Evolutionary conservation across 1,139 yeast genomes (phyloP).

Genomic region (Geotrichum bryndzae): DNA sequence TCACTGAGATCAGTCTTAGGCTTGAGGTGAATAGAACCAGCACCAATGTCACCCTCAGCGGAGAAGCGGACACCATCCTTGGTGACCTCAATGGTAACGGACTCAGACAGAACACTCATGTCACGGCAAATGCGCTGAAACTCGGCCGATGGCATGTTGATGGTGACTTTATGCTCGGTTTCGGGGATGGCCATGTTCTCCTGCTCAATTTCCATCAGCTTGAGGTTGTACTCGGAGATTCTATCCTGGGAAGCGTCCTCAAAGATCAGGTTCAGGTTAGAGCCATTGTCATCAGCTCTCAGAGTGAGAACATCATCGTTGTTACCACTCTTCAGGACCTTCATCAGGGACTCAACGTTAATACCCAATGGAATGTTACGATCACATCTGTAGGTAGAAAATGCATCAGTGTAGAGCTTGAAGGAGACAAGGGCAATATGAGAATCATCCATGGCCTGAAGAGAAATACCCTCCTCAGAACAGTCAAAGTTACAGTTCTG

Average conservation of each 20-base stretch:
- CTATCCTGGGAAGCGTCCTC: slow-evolving; percentile 82
- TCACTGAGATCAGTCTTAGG: slow-evolving; percentile 77
- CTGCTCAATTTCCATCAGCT: slow-evolving; percentile 94
- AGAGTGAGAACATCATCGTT: slow-evolving; percentile 83
- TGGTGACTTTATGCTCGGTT: slow-evolving; percentile 80
- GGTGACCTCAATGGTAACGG: slow-evolving; percentile 77
- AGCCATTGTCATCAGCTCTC: slow-evolving; percentile 89
- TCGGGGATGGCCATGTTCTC: slow-evolving; percentile 93
- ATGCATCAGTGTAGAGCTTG: slow-evolving; percentile 84
- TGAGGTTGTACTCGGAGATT: slow-evolving; percentile 85
- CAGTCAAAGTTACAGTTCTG: slow-evolving; percentile 94
- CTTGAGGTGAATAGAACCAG: slow-evolving; percentile 80
- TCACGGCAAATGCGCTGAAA: slow-evolving; percentile 89
- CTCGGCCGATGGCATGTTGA: slow-evolving; percentile 82
- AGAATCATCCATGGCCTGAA: slow-evolving; percentile 96
- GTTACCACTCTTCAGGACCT: slow-evolving; percentile 86
- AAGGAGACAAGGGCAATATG: slow-evolving; percentile 89
- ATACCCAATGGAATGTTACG: slow-evolving; percentile 88
- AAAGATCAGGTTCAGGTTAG: slow-evolving; percentile 70
- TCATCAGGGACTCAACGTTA: slow-evolving; percentile 78
- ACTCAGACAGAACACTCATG: slow-evolving; percentile 77
- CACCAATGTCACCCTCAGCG: slow-evolving; percentile 89
- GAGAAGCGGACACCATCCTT: slow-evolving; percentile 88
- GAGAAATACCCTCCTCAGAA: slow-evolving; percentile 87
- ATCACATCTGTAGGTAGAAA: slow-evolving; percentile 91